These are phyloP conservation scores for Berberis vulgaris DNA, from an alignment of 164 flowering plant species.

Conservation along the genomic window DNA sequence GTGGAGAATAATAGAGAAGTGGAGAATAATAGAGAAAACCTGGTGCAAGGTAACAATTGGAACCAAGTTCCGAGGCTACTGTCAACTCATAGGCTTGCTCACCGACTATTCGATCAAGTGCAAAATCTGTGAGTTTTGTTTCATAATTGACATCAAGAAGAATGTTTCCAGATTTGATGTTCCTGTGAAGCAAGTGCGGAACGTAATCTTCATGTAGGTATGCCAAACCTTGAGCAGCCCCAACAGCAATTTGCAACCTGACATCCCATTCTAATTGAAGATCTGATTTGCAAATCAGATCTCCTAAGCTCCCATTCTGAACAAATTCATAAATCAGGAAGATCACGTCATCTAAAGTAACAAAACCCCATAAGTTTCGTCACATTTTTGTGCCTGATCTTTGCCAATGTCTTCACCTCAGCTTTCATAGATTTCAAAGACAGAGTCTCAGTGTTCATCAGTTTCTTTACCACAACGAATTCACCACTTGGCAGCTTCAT, in stretches of 20 bases:
- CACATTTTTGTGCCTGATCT: constrained; percentile 71
- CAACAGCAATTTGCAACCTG: constrained; percentile 60
- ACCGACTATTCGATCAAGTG: constrained; percentile 62
- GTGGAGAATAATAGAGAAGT: neutral
- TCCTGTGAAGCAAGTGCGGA: constrained; percentile 66
- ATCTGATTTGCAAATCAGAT: constrained; percentile 31
- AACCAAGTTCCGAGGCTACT: constrained; percentile 35
- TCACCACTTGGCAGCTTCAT: constrained; percentile 60
- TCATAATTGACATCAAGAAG: constrained; percentile 59
- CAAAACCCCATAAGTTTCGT: constrained; percentile 60
- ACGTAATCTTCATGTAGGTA: constrained; percentile 73
- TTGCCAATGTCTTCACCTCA: constrained; percentile 68
- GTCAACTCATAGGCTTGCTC: constrained; percentile 44
- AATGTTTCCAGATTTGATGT: constrained; percentile 63
- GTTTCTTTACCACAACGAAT: constrained; percentile 61
- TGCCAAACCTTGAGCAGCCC: constrained; percentile 72
- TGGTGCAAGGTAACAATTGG: constrained; percentile 60
- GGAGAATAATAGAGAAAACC: too few species aligned
- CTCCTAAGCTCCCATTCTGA: constrained; percentile 61
- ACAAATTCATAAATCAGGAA: constrained; percentile 59
- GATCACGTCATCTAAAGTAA: constrained; percentile 43
- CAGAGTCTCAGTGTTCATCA: constrained; percentile 32
- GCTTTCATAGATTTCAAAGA: constrained; percentile 50
- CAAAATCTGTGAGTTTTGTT: constrained; percentile 72
- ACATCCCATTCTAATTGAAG: constrained; percentile 45